Percentiles rank a stretch among this genome's conserved stretches.
Evolutionary conservation across 2,329 filamentous ascomycete species (phyloP).

Genomic region (Xylariales sp.): DNA sequence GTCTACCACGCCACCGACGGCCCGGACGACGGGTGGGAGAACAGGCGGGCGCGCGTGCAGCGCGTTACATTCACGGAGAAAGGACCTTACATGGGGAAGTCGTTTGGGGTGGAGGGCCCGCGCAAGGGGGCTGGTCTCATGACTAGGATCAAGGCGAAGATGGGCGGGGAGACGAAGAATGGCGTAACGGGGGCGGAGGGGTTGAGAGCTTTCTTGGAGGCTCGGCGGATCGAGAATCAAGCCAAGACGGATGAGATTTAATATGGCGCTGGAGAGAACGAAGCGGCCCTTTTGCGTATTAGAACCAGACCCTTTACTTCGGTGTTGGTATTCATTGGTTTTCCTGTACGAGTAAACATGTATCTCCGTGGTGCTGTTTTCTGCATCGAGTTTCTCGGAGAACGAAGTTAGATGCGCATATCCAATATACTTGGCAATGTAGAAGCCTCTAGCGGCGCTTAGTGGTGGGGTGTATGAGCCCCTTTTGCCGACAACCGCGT

Average conservation of each 20-base stretch:
- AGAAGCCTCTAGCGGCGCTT: neutral
- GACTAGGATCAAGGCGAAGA: constrained; percentile 33
- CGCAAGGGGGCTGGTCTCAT: constrained; percentile 29
- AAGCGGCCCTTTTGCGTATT: neutral
- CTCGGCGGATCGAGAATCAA: constrained; percentile 4
- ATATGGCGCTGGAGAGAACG: neutral
- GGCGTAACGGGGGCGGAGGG: constrained; percentile 28
- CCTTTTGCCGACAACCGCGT: neutral
- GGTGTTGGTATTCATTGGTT: neutral
- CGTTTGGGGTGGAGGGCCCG: constrained; percentile 34
- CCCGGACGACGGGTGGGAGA: constrained; percentile 48
- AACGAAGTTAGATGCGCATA: neutral
- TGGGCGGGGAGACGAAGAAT: constrained; percentile 7
- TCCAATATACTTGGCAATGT: neutral
- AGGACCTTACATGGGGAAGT: constrained; percentile 48
- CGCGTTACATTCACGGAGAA: constrained; percentile 47
- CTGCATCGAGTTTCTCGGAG: neutral
- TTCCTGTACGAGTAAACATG: too few relatives aligned
- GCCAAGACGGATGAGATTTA: constrained; percentile 12
- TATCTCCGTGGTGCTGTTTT: too few relatives aligned
- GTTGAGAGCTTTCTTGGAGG: constrained; percentile 41
- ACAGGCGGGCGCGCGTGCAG: constrained; percentile 47
- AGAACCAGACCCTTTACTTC: neutral
- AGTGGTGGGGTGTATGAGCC: neutral
- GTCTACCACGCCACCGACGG: constrained; percentile 50